Base-by-base conservation (phyloP, 306 rosid species). In the Glycine tomentella region DNA sequence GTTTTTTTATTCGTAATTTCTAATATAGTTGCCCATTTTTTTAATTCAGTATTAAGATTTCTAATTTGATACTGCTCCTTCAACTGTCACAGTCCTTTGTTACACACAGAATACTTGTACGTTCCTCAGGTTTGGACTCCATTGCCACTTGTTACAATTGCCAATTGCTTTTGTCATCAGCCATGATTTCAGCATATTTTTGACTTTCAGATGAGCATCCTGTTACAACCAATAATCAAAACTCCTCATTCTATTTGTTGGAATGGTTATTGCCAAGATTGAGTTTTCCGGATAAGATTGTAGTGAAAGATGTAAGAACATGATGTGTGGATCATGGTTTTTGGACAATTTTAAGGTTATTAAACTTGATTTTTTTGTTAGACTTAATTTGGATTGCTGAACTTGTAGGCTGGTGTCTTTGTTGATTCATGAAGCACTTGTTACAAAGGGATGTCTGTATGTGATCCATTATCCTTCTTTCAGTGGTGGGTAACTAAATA, bases 231-330 rank as follows among this genome's bases (percentile, higher is more conserved):
- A 81, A 74, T 78, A 63, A 61, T 63, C 89, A 88, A 70, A 86
- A 81, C 80, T 80, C 83, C 53, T 70, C 91, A 2, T 44, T 81
- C 68, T 91, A 80, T 82, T 46, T 85, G 59, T 86, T 91, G 59
- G 97, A 92, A 80, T 94, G 98, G 98, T 80, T 94, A 79, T 86
- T 85, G 74, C 98, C 98, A 56, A 87, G 87, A 76, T 72, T 87
- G 79, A 68, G 82, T 72, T 53, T 70, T 25, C 50, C 34, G 6
- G 98, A 91, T 75, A 91, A 84, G 66, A 89, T 92, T 78, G 76
- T 84, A 16, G 92, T 92, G 86, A 89, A 82, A 75, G 89, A 92
- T 81, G 98, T 94, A 74, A 88, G 97, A 80, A 78, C 63, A 45
- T 56, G 34, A 40, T 59, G 44, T 45, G 52, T 33, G 42, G 64